Evolutionary conservation across 2,329 filamentous ascomycete genomes (phyloP), one percentile per base, ranked within the genome.

Genomic region (Sporothrix mexicana): DNA sequence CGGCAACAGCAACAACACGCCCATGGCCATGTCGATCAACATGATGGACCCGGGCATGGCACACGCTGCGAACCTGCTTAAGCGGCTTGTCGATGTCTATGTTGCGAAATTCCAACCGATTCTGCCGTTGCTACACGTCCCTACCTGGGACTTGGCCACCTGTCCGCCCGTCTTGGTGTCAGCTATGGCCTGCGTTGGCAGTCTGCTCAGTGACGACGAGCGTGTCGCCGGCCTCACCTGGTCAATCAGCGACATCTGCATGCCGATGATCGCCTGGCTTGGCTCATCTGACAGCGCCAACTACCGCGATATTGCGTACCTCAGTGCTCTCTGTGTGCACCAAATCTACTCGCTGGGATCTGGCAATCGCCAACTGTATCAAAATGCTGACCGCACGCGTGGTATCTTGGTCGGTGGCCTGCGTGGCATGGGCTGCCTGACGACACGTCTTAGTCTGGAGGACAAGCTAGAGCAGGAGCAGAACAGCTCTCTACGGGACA

Each of bases 321-420:
- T 80, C 0, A 77, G 76, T 17, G 77, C 79, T 0, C 74, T 79
- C 0, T 80, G 79, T 30, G 73, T 80, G 3, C 78, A 80, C 69
- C 79, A 80, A 53, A 79, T 79, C 45, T 80, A 79, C 62, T 79
- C 79, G 8, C 77, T 80, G 3, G 79, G 79, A 17, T 79, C 79
- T 0, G 79, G 79, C 20, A 78, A 79, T 45, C 76, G 78, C 0
- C 75, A 78, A 47, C 74, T 80, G 2, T 80, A 80, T 55, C 76
- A 79, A 45, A 78, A 79, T 36, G 78, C 78, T 0, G 79, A 79
- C 51, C 74, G 78, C 23, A 77, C 77, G 36, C 77, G 79, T 8
- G 78, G 76, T 1, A 77, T 77, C 5, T 70, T 80, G 7, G 76
- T 80, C 4, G 77, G 76, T 30, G 77, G 78, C 8, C 72, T 80